Conservation (phyloP, 2,329 filamentous ascomycete species). For the Calonectria ilicicola region DNA sequence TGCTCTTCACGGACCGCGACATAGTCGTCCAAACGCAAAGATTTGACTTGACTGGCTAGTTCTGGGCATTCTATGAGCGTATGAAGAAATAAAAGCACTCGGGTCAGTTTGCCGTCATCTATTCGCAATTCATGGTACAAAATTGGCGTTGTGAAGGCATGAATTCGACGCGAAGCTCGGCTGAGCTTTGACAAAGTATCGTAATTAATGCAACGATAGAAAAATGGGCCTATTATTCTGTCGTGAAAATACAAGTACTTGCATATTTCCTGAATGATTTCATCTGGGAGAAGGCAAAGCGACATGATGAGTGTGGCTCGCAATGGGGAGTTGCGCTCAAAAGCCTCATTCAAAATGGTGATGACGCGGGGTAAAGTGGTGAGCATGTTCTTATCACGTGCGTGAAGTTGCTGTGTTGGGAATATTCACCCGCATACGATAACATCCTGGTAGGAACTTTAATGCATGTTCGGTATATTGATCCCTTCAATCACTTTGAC, state of each 20-base stretch:
- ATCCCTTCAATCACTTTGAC: not conserved
- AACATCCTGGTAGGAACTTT: too few species aligned
- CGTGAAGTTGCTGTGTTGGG: not conserved
- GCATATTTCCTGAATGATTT: not conserved
- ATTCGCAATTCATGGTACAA: not conserved
- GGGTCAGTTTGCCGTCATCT: fast-evolving
- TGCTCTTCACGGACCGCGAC: not conserved
- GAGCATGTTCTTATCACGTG: not conserved
- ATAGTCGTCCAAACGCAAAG: not conserved
- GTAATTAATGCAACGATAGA: not conserved
- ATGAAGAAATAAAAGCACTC: not conserved
- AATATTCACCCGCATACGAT: not conserved
- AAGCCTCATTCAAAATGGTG: too few species aligned
- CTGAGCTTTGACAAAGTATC: not conserved
- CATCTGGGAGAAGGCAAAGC: not conserved
- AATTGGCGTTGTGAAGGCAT: not conserved
- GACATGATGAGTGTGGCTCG: not conserved
- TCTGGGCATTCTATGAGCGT: not conserved
- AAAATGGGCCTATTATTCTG: not conserved
- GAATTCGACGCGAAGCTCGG: not conserved
- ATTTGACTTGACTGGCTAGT: not conserved
- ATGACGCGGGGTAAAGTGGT: not conserved
- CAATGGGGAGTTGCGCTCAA: not conserved
- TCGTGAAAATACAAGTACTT: not conserved
- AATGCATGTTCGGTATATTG: too few species aligned